phyloP scores from a whole-genome alignment of 2,329 filamentous ascomycete species.

The Didymellaceae sp. region DNA sequence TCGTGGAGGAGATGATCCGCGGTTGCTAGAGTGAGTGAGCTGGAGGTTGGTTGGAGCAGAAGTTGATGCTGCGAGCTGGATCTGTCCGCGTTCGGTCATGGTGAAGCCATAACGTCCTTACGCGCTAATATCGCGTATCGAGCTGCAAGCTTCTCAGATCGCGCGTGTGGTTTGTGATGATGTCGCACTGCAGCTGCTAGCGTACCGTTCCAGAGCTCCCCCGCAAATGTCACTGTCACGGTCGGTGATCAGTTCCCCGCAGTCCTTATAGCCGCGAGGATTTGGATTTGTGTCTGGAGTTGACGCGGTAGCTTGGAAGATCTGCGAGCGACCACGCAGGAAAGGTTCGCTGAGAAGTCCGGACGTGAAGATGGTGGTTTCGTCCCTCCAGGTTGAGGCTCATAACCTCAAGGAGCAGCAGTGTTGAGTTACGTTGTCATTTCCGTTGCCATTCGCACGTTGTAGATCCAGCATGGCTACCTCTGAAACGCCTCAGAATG shows the following conservation, averaged over 20 bases:
- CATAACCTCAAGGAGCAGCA: neutral
- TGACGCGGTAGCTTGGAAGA: neutral
- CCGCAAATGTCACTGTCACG: conserved; percentile 4
- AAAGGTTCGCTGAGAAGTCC: conserved; percentile 9
- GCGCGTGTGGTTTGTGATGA: neutral
- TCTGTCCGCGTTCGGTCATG: too few species aligned
- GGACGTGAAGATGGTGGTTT: conserved; percentile 1
- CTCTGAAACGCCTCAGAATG: neutral
- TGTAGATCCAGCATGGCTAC: neutral
- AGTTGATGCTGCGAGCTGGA: too few species aligned
- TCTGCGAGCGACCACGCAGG: neutral
- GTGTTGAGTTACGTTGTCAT: neutral
- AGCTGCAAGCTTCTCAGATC: conserved; percentile 2
- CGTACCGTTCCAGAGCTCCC: conserved; percentile 3
- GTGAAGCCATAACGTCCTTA: too few species aligned
- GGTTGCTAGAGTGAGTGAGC: conserved; percentile 21
- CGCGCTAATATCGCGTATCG: conserved; percentile 1
- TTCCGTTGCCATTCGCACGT: neutral
- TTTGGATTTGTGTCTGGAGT: neutral
- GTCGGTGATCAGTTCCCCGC: neutral
- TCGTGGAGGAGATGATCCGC: conserved; percentile 29
- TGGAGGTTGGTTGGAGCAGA: too few species aligned
- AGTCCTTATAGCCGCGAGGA: neutral
- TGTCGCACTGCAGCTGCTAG: conserved; percentile 12
- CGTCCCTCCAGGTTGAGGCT: neutral